Evolutionary conservation across 2,329 filamentous ascomycete species (phyloP).

Genomic region (Alternaria metachromatica): DNA sequence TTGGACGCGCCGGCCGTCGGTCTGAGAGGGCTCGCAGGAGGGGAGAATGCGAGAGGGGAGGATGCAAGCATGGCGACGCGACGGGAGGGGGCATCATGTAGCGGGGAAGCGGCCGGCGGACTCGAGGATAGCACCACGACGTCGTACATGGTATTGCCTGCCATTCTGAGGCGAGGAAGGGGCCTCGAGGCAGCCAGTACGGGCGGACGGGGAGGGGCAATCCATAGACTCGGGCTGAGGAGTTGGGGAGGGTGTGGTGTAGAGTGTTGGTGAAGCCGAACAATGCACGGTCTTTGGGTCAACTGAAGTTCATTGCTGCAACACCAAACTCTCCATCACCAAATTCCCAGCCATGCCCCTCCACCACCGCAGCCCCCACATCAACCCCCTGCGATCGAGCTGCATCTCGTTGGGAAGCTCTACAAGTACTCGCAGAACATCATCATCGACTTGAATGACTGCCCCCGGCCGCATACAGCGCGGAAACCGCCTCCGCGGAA

Average conservation of each 20-base stretch:
- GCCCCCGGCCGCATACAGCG: background rate
- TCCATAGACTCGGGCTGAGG: constrained; percentile 4
- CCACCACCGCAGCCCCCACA: background rate
- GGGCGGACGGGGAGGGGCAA: background rate
- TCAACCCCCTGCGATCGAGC: background rate
- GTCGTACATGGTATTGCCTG: constrained; percentile 28
- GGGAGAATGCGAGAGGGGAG: constrained; percentile 34
- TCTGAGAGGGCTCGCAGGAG: constrained; percentile 23
- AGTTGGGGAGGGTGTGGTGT: background rate
- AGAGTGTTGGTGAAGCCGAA: background rate
- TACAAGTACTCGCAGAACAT: background rate
- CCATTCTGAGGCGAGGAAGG: constrained; percentile 29
- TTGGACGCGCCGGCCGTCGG: constrained; percentile 32
- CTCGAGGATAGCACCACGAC: constrained; percentile 42
- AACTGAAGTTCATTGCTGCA: constrained; percentile 7
- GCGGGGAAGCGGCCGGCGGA: constrained; percentile 36
- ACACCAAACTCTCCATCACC: constrained; percentile 13
- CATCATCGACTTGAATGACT: background rate
- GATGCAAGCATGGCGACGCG: constrained; percentile 39
- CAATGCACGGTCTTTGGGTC: constrained; percentile 7
- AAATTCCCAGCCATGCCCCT: background rate
- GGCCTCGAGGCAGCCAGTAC: constrained; percentile 12
- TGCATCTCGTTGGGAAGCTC: background rate
- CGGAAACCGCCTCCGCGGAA: background rate
- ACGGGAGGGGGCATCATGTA: constrained; percentile 25